A percentile compares a stretch with the other conserved stretches of the same genome.
These are phyloP conservation scores for Trichophyton mentagrophytes DNA, from an alignment of 2,329 filamentous ascomycete species.

Conservation along the genomic window DNA sequence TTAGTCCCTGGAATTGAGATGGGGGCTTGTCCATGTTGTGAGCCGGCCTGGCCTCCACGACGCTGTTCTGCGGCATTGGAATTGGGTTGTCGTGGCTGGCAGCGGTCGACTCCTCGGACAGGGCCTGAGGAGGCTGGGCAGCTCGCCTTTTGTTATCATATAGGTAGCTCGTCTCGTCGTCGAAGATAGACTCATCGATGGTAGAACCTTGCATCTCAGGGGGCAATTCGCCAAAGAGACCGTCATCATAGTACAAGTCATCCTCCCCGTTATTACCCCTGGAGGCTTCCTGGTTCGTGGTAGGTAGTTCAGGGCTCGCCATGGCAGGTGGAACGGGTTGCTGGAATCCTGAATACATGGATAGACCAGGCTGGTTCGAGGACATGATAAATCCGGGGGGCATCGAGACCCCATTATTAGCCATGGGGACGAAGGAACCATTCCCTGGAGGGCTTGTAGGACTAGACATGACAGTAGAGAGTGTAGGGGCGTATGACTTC, in stretches of 20 bases:
- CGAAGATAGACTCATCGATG: constrained; percentile 39
- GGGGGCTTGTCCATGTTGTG: not conserved
- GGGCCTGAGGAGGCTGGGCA: not conserved
- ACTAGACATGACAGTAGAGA: constrained; percentile 26
- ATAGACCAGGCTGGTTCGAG: not conserved
- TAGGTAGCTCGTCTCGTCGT: constrained; percentile 34
- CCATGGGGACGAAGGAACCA: not conserved
- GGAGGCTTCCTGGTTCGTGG: not conserved
- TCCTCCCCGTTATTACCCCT: constrained; percentile 20
- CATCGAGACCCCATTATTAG: not conserved
- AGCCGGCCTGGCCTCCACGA: not conserved
- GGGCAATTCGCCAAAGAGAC: constrained; percentile 29
- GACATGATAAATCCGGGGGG: not conserved
- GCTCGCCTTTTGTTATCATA: constrained; percentile 26
- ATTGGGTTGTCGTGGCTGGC: not conserved
- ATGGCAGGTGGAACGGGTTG: not conserved
- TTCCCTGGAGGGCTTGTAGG: not conserved
- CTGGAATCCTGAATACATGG: not conserved
- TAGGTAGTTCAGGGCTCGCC: not conserved
- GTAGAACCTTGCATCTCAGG: constrained; percentile 20
- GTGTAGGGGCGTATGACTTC: constrained; percentile 17
- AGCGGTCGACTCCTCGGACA: constrained; percentile 6
- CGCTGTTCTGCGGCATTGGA: not conserved
- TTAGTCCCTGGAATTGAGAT: constrained; percentile 6
- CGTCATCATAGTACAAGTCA: constrained; percentile 38